Percentiles rank a stretch among this genome's conserved stretches.
phyloP scores from a whole-genome alignment of 2,329 filamentous ascomycete species.

The Colletotrichum lindemuthianum region DNA sequence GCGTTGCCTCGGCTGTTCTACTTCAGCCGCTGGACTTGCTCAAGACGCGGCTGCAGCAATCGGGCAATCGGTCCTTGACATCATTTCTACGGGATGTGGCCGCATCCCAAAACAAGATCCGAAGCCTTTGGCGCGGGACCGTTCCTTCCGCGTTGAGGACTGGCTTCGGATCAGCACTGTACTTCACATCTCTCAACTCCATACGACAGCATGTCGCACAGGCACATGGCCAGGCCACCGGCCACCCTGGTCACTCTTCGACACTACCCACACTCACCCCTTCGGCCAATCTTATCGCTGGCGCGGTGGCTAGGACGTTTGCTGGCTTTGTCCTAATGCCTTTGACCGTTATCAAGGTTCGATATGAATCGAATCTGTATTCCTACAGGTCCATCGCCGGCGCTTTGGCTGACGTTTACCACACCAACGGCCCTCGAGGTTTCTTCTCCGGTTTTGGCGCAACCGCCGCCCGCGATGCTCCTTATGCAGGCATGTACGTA shows the following conservation, averaged over 20 bases:
- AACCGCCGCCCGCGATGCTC: slow-evolving; percentile 92
- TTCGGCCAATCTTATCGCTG: slow-evolving; percentile 84
- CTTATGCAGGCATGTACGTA: slow-evolving; percentile 94
- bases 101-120: slow-evolving; percentile 68
- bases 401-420: slow-evolving; percentile 79
- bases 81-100: slow-evolving; percentile 77
- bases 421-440: slow-evolving; percentile 78
- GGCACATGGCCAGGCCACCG: slow-evolving; percentile 36
- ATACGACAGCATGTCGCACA: slow-evolving; percentile 73
- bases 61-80: slow-evolving; percentile 74
- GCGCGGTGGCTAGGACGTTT: slow-evolving; percentile 83
- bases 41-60: slow-evolving; percentile 96
- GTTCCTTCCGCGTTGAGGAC: slow-evolving; percentile 93
- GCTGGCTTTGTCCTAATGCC: slow-evolving; percentile 96
- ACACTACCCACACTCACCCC: slow-evolving; percentile 85
- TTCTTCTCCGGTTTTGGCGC: slow-evolving; percentile 96
- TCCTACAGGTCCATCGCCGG: slow-evolving; percentile 79
- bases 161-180: slow-evolving; percentile 90
- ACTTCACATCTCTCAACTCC: slow-evolving; percentile 89
- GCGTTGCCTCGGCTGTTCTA: slow-evolving; percentile 86
- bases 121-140: slow-evolving; percentile 90
- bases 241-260: slow-evolving; percentile 62
- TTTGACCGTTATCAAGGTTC: slow-evolving; percentile 94
- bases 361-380: slow-evolving; percentile 91
- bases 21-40: slow-evolving; percentile 95